These are phyloP conservation scores for Reutealis trisperma DNA, from an alignment of 345 rosid species.

Conservation along the genomic window DNA sequence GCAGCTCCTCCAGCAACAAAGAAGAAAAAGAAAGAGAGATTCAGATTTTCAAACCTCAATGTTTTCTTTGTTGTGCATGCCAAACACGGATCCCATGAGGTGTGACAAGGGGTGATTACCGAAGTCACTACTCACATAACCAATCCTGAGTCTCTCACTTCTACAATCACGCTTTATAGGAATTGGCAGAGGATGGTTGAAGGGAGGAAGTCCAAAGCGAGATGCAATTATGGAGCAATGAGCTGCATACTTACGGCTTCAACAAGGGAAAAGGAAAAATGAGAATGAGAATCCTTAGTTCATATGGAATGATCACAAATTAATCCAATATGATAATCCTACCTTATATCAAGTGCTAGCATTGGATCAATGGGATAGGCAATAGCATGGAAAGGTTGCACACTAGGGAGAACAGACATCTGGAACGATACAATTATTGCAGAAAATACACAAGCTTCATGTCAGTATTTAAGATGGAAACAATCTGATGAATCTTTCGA, in stretches of 20 bases:
- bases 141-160: conserved; percentile 73
- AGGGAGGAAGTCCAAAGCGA: conserved; percentile 76
- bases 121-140: conserved; percentile 96
- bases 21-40: neutral
- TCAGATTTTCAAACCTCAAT: conserved; percentile 65
- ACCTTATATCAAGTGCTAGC: conserved; percentile 99
- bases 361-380: conserved; percentile 95
- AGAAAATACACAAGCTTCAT: neutral
- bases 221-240: conserved; percentile 89
- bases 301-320: neutral
- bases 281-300: neutral
- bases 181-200: conserved; percentile 63
- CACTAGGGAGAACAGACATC: conserved; percentile 93
- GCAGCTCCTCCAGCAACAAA: neutral
- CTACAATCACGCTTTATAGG: conserved; percentile 68
- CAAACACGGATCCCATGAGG: conserved; percentile 98
- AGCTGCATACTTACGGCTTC: conserved; percentile 92
- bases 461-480: no score
- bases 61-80: conserved; percentile 88
- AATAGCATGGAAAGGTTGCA: conserved; percentile 98
- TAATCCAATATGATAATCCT: neutral
- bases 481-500: neutral
- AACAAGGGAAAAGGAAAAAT: conserved; percentile 14
- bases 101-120: conserved; percentile 98
- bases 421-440: conserved; percentile 30